These are phyloP conservation scores for Quercus phellos DNA, from an alignment of 331 rosid species.

Conservation along the genomic window DNA sequence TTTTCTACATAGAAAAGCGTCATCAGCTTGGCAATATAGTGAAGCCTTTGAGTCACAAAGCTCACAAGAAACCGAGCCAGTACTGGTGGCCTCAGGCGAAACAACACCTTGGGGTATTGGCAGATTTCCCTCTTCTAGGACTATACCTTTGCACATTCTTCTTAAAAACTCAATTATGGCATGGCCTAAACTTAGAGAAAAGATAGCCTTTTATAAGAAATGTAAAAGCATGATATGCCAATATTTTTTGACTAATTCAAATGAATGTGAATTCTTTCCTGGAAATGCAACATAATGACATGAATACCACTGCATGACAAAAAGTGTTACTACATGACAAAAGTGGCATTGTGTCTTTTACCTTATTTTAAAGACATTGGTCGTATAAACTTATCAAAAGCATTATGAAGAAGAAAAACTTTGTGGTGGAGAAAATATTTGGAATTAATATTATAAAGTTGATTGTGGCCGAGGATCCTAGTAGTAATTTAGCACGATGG, in stretches of 20 bases:
- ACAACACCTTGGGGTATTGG: slow-evolving; percentile 9
- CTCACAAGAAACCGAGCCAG: slow-evolving; percentile 42
- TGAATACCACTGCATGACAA: slow-evolving; percentile 33
- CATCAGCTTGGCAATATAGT: slow-evolving; percentile 74
- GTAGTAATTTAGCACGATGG: slow-evolving; percentile 8
- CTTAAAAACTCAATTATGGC: slow-evolving; percentile 18
- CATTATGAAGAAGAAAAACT: background rate
- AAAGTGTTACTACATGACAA: slow-evolving; percentile 5
- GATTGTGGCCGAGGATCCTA: slow-evolving; percentile 1
- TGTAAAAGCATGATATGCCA: background rate
- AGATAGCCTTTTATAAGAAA: slow-evolving; percentile 38
- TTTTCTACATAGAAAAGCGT: slow-evolving; percentile 62
- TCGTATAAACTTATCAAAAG: background rate
- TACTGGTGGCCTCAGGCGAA: background rate
- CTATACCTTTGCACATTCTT: slow-evolving; percentile 66
- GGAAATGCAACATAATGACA: slow-evolving; percentile 36
- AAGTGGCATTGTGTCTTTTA: background rate
- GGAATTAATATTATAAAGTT: background rate
- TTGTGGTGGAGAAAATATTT: background rate
- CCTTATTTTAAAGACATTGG: background rate
- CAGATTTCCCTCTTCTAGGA: slow-evolving; percentile 21
- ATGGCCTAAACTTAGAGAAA: slow-evolving; percentile 8
- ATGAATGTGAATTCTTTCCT: slow-evolving; percentile 25
- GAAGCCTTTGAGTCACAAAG: slow-evolving; percentile 56
- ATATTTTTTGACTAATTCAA: background rate